These are phyloP conservation scores for Fusarium stilboides DNA, from an alignment of 2,329 filamentous ascomycete species.

Conservation along the genomic window DNA sequence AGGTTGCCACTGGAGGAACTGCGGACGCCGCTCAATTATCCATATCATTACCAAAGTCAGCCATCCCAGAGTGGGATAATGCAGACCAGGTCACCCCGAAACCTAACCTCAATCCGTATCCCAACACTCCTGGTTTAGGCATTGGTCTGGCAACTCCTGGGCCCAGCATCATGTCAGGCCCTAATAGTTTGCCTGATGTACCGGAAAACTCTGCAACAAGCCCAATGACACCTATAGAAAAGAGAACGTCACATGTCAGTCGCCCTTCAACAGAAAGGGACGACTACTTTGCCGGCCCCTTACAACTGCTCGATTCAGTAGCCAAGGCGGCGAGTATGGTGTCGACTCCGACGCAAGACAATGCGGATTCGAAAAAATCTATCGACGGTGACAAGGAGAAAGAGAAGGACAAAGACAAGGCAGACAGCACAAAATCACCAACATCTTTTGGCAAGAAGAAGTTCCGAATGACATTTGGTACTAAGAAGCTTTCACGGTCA, in stretches of 20 bases:
- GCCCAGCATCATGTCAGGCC: constrained; percentile 44
- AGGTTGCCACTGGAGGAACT: constrained; percentile 57
- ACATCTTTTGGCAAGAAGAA: constrained; percentile 89
- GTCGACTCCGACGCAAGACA: constrained; percentile 60
- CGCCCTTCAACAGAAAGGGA: constrained; percentile 74
- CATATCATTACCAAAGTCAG: constrained; percentile 63
- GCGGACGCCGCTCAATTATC: constrained; percentile 72
- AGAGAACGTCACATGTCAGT: constrained; percentile 69
- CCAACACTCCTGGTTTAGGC: constrained; percentile 81
- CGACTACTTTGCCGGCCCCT: constrained; percentile 83
- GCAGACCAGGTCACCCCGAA: constrained; percentile 69
- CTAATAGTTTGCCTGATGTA: constrained; percentile 60
- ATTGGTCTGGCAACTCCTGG: constrained; percentile 84
- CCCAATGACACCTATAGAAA: constrained; percentile 66
- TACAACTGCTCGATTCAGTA: constrained; percentile 64
- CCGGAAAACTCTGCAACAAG: constrained; percentile 63
- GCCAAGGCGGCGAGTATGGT: constrained; percentile 65
- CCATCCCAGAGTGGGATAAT: constrained; percentile 56
- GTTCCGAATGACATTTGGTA: constrained; percentile 86
- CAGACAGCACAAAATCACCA: constrained; percentile 69
- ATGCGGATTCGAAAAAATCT: constrained; percentile 65
- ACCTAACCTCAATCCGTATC: constrained; percentile 74
- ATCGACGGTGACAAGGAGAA: constrained; percentile 66
- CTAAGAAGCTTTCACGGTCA: constrained; percentile 85
- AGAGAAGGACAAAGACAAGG: constrained; percentile 65